phyloP scores from a whole-genome alignment of 345 rosid genomes.

The Abelmoschus esculentus region DNA sequence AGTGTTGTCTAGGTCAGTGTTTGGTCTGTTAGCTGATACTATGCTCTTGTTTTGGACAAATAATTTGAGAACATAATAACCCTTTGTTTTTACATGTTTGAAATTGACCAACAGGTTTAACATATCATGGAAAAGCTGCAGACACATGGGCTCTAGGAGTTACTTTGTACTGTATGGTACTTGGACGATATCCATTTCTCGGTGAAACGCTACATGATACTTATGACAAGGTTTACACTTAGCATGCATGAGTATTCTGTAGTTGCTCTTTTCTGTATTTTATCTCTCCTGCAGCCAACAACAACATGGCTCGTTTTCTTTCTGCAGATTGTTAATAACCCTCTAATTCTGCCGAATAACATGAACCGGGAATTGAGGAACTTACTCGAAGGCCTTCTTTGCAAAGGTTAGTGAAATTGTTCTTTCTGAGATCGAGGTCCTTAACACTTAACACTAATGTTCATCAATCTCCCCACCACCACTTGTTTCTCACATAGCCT shows the following conservation, averaged over 20 bases:
- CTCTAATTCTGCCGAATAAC: not conserved
- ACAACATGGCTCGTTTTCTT: not conserved
- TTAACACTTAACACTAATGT: not conserved
- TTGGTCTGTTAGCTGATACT: not conserved
- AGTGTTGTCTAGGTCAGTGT: not conserved
- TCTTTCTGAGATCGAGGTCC: not conserved
- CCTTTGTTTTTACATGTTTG: not conserved
- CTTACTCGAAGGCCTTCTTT: not conserved
- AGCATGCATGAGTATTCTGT: not conserved
- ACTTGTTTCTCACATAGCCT: not conserved
- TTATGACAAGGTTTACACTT: not conserved
- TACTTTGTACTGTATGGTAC: not conserved
- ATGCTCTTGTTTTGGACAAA: not conserved
- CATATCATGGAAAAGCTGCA: not conserved
- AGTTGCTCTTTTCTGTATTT: not conserved
- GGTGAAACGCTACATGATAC: not conserved
- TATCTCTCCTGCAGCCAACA: not conserved
- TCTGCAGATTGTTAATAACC: not conserved
- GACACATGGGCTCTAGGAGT: not conserved
- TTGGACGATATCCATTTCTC: not conserved
- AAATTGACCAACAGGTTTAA: not conserved
- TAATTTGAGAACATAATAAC: not conserved
- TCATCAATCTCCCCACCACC: not conserved
- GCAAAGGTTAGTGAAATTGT: not conserved
- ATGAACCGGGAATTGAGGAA: not conserved